These are phyloP conservation scores for Brettanomyces naardenensis DNA, from an alignment of 805 yeast species.

Conservation along the genomic window DNA sequence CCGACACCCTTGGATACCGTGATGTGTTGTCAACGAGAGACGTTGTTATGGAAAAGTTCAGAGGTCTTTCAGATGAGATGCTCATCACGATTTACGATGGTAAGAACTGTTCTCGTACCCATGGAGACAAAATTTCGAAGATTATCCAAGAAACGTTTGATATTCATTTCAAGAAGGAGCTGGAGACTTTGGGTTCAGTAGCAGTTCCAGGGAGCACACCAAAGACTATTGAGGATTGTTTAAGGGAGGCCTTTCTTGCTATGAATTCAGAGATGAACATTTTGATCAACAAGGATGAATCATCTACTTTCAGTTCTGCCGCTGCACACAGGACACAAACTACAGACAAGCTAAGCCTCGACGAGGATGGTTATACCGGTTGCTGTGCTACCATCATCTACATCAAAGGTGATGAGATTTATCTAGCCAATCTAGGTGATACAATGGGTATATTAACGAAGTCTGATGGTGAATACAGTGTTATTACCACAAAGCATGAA, in stretches of 20 bases:
- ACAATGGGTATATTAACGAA: slow-evolving; percentile 73
- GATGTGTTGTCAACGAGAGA: slow-evolving; percentile 69
- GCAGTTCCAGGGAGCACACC: slow-evolving; percentile 30
- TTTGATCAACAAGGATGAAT: slow-evolving; percentile 36
- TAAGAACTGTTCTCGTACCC: slow-evolving; percentile 43
- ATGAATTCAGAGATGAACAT: slow-evolving; percentile 79
- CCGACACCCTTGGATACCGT: slow-evolving; percentile 73
- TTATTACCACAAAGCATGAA: slow-evolving; percentile 71
- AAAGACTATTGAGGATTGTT: slow-evolving; percentile 60
- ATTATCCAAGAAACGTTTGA: slow-evolving; percentile 68
- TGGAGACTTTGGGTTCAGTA: slow-evolving; percentile 32
- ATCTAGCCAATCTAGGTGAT: slow-evolving; percentile 88
- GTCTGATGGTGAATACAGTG: slow-evolving; percentile 71
- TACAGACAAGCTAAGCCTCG: slow-evolving; percentile 45
- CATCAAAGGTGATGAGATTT: slow-evolving; percentile 59
- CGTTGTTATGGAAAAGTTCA: slow-evolving; percentile 76
- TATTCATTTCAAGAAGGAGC: slow-evolving; percentile 58
- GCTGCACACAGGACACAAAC: slow-evolving; percentile 46
- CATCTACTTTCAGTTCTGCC: slow-evolving; percentile 33
- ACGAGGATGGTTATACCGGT: slow-evolving; percentile 71
- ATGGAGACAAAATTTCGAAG: slow-evolving; percentile 62
- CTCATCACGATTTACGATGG: slow-evolving; percentile 85
- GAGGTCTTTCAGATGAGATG: slow-evolving; percentile 78
- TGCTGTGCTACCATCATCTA: slow-evolving; percentile 80
- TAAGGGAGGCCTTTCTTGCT: slow-evolving; percentile 72